Evolutionary conservation across 2,329 filamentous ascomycete species (phyloP).

Genomic region (Coniosporium tulheliwenetii): DNA sequence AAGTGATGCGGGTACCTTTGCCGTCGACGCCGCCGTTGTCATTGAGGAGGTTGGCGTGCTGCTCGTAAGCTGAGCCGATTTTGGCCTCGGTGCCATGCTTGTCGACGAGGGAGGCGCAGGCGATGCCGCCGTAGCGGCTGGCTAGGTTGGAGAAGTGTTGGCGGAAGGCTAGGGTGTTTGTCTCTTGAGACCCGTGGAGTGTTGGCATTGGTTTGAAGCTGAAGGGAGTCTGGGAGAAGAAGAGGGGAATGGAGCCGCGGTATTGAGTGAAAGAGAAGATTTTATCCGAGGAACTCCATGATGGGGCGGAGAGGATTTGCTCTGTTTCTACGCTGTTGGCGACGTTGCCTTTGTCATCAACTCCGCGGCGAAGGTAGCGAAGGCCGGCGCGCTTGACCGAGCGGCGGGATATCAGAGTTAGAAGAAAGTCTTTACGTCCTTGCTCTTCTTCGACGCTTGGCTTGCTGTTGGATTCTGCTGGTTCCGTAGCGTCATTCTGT

Average conservation of each 20-base stretch:
- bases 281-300: constrained; percentile 46
- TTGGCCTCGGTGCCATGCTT: constrained; percentile 69
- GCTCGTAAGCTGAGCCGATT: constrained; percentile 65
- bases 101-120: constrained; percentile 75
- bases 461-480: constrained; percentile 5
- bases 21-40: constrained; percentile 38
- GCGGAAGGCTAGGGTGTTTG: constrained; percentile 64
- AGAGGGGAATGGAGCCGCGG: constrained; percentile 81
- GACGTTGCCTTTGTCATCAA: constrained; percentile 76
- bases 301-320: constrained; percentile 64
- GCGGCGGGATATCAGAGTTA: constrained; percentile 86
- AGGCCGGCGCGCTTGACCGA: constrained; percentile 76
- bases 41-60: constrained; percentile 51
- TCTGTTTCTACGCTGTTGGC: constrained; percentile 93
- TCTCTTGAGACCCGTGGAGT: constrained; percentile 63
- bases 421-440: constrained; percentile 38
- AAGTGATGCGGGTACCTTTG: constrained; percentile 37
- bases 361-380: constrained; percentile 75
- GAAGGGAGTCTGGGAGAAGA: constrained; percentile 90
- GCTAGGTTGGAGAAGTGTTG: constrained; percentile 61
- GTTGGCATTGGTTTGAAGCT: constrained; percentile 78
- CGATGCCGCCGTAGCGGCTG: constrained; percentile 57
- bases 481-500: constrained; percentile 7
- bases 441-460: constrained; percentile 11
- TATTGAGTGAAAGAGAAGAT: constrained; percentile 76